Conservation (phyloP, 768 basidiomycete genomes). For the Basidioascus undulatus region DNA sequence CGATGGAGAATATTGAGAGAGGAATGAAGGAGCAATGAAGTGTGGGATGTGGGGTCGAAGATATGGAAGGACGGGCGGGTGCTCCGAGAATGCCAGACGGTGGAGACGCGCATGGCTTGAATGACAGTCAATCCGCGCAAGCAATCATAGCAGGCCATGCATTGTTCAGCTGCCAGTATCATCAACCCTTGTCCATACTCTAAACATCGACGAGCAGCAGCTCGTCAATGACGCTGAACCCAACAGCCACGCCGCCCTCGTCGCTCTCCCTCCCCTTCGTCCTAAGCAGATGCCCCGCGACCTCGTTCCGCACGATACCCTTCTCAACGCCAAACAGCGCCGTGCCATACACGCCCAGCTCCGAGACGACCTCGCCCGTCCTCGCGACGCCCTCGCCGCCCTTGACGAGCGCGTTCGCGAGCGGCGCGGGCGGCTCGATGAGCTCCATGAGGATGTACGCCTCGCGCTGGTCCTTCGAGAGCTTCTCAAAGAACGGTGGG, state of each 20-base stretch:
- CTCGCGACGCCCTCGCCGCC: constrained; percentile 33
- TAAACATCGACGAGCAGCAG: constrained; percentile 40
- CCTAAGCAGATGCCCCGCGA: constrained; percentile 59
- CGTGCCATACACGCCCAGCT: constrained; percentile 82
- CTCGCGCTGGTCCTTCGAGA: constrained; percentile 23
- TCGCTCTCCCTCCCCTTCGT: constrained; percentile 79
- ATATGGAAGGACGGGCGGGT: too few species aligned
- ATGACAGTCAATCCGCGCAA: too few species aligned
- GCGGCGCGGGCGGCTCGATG: constrained; percentile 47
- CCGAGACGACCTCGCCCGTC: constrained; percentile 51
- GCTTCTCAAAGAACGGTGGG: constrained; percentile 40
- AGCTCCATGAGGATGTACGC: constrained; percentile 95
- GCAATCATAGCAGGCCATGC: too few species aligned
- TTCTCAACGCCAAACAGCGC: constrained; percentile 32
- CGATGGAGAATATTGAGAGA: too few species aligned
- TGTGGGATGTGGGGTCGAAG: too few species aligned
- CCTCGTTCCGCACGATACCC: constrained; percentile 29
- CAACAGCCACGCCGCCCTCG: constrained; percentile 74
- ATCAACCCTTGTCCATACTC: too few species aligned
- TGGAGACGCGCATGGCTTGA: too few species aligned
- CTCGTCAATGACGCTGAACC: constrained; percentile 53
- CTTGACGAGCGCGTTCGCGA: constrained; percentile 51
- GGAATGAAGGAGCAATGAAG: too few species aligned
- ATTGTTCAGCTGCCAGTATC: too few species aligned
- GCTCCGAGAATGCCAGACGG: too few species aligned